Percentiles rank a stretch among this genome's conserved stretches.
These are phyloP conservation scores for Kalmanozyma brasiliensis DNA, from an alignment of 1,284 basidiomycete genomes.

Conservation along the genomic window DNA sequence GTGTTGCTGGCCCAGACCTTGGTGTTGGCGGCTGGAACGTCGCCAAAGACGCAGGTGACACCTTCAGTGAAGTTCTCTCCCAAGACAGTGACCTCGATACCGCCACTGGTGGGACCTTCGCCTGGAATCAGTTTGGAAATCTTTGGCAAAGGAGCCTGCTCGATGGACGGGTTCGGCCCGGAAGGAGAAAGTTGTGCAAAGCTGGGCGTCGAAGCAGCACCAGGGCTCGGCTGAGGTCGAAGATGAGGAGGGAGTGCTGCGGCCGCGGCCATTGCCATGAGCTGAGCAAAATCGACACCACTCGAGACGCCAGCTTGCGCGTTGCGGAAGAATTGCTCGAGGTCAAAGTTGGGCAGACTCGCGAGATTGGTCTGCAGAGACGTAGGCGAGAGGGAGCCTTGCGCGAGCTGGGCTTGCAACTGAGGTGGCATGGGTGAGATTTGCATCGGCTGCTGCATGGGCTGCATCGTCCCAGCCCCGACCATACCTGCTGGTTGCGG, in stretches of 20 bases:
- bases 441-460: constrained; percentile 20
- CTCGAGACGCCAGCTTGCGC: constrained; percentile 53
- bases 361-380: constrained; percentile 55
- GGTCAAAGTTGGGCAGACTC: constrained; percentile 60
- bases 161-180: constrained; percentile 29
- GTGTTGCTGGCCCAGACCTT: constrained; percentile 93
- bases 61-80: constrained; percentile 76
- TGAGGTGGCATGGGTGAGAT: constrained; percentile 30
- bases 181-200: constrained; percentile 29
- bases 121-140: constrained; percentile 75
- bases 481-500: constrained; percentile 23
- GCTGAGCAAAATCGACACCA: constrained; percentile 69
- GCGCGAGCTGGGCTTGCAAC: constrained; percentile 46
- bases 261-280: constrained; percentile 73
- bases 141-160: constrained; percentile 56
- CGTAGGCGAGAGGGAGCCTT: constrained; percentile 58
- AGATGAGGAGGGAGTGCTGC: constrained; percentile 43
- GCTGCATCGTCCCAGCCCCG: constrained; percentile 8
- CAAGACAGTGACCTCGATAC: constrained; percentile 92
- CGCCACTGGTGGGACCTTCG: constrained; percentile 82
- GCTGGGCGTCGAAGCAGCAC: constrained; percentile 6
- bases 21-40: constrained; percentile 81
- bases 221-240: constrained; percentile 15
- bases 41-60: constrained; percentile 84
- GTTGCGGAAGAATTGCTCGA: constrained; percentile 59